Conservation (phyloP, 139 green algal species). For the Coelastrella sp. region DNA sequence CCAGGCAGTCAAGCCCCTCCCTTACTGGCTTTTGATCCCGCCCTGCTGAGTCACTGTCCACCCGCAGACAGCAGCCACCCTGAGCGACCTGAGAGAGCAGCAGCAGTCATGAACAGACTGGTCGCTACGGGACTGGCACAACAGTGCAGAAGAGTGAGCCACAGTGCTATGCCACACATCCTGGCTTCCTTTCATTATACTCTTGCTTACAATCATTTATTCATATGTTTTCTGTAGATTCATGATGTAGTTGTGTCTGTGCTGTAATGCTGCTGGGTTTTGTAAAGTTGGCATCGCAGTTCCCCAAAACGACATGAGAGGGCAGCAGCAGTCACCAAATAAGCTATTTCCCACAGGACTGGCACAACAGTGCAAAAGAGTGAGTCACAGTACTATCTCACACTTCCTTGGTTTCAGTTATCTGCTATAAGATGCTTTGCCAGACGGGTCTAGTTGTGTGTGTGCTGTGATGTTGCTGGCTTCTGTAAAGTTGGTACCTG, state of each 20-base stretch:
- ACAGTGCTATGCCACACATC: too few species aligned
- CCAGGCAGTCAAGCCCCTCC: neutral
- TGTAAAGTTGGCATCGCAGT: too few species aligned
- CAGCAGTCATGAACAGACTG: slow-evolving; percentile 34
- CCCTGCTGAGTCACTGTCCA: slow-evolving; percentile 15
- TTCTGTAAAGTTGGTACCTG: neutral
- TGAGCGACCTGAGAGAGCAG: slow-evolving; percentile 46
- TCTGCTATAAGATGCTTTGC: too few species aligned
- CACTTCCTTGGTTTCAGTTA: too few species aligned
- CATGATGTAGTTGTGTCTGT: too few species aligned
- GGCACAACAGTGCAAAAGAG: neutral
- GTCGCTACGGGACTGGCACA: slow-evolving; percentile 24
- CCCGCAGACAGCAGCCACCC: slow-evolving; percentile 26
- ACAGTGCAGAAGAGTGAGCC: neutral
- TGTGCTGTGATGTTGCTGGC: neutral
- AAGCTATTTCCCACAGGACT: neutral
- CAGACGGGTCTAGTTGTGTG: too few species aligned
- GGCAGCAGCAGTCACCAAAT: too few species aligned
- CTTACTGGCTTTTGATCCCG: slow-evolving; percentile 38
- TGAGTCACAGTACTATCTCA: neutral
- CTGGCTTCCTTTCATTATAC: too few species aligned
- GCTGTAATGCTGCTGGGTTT: neutral
- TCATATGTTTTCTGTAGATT: too few species aligned
- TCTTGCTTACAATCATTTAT: too few species aligned
- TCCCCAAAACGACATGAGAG: too few species aligned